Conservation (phyloP, 768 basidiomycete genomes). For the Cyathus striatus region DNA sequence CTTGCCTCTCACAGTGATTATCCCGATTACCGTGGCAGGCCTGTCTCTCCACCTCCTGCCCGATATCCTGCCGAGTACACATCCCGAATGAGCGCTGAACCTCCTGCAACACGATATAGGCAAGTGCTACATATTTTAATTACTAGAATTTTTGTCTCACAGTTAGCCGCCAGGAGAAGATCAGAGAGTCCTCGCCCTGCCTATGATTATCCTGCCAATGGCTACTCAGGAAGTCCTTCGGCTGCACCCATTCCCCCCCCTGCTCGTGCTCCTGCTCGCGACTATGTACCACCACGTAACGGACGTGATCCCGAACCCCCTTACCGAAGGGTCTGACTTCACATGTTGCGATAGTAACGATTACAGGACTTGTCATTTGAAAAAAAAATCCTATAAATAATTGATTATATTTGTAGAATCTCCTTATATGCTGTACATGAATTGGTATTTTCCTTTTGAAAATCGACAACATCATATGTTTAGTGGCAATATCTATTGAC, state of each 20-base stretch:
- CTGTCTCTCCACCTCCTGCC: slow-evolving; percentile 45
- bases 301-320: slow-evolving; percentile 41
- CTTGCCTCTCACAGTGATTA: slow-evolving; percentile 42
- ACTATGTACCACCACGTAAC: slow-evolving; percentile 42
- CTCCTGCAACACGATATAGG: slow-evolving; percentile 43
- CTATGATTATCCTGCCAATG: slow-evolving; percentile 55
- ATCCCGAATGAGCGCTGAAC: slow-evolving; percentile 42
- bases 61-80: slow-evolving; percentile 48
- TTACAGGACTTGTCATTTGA: too few species aligned
- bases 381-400: too few species aligned
- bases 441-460: too few species aligned
- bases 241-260: slow-evolving; percentile 30
- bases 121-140: slow-evolving; percentile 14
- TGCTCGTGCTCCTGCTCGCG: slow-evolving; percentile 26
- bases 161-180: slow-evolving; percentile 62
- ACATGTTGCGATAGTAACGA: too few species aligned
- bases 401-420: too few species aligned
- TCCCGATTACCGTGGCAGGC: slow-evolving; percentile 51
- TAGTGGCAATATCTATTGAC: too few species aligned
- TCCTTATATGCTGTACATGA: too few species aligned
- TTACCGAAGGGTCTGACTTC: slow-evolving; percentile 38
- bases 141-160: slow-evolving; percentile 1
- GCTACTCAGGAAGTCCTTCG: slow-evolving; percentile 39
- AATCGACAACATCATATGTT: not conserved
- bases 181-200: slow-evolving; percentile 62